Percentiles rank a stretch among this genome's conserved stretches.
Evolutionary conservation across 768 basidiomycete species (phyloP).

Genomic region (Phanerochaete carnosa): DNA sequence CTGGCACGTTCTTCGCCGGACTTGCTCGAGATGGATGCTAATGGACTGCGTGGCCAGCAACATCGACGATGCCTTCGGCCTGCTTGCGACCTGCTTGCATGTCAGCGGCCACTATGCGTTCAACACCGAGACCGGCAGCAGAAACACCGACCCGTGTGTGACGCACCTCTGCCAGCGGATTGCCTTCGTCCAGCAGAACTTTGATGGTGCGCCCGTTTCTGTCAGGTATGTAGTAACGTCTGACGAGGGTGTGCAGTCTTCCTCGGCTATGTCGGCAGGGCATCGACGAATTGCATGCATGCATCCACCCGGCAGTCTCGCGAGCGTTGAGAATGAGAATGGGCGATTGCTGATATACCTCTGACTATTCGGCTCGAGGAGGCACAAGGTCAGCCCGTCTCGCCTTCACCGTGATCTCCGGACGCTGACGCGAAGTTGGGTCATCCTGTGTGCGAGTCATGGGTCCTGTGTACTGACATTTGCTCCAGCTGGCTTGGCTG

Average conservation of each 20-base stretch:
- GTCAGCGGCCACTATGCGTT: constrained; percentile 49
- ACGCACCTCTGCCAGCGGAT: constrained; percentile 45
- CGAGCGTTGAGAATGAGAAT: no score
- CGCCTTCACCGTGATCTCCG: no score
- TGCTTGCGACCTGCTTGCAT: constrained; percentile 48
- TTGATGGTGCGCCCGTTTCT: constrained; percentile 40
- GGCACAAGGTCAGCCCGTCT: no score
- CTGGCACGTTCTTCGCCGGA: constrained; percentile 23
- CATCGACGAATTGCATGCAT: no score
- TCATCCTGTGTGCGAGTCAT: no score
- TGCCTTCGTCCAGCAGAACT: constrained; percentile 42
- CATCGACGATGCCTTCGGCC: constrained; percentile 42
- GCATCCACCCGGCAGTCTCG: no score
- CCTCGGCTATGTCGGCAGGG: constrained; percentile 57
- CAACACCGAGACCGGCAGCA: constrained; percentile 60
- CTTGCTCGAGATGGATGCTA: constrained; percentile 34
- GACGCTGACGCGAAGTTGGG: no score
- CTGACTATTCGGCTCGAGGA: no score
- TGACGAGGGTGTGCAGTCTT: constrained; percentile 34
- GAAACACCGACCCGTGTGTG: constrained; percentile 45
- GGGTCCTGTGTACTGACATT: no score
- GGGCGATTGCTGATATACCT: no score
- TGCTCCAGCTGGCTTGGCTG: no score
- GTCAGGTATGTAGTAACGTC: no score
- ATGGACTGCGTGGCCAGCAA: constrained; percentile 52